Evolutionary conservation across 1,139 yeast genomes (phyloP), one percentile per base, ranked within the genome.

Genomic region (Yamadazyma taylorii): DNA sequence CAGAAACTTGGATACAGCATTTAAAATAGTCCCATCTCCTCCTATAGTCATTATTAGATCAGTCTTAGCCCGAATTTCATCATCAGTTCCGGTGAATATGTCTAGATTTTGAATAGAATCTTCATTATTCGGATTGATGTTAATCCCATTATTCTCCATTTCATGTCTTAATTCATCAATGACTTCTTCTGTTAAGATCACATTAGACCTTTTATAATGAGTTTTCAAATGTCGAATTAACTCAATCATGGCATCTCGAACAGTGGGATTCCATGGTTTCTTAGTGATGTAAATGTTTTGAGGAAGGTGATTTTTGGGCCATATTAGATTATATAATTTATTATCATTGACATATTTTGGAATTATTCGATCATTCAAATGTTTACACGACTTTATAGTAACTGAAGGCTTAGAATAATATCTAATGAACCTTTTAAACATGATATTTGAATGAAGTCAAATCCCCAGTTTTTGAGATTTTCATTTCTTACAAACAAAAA

Each of bases 11-110:
- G 78, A 70, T 2, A 76, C 81, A 0, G 90, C 92, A 42, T 85
- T 75, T 33, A 90, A 62, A 43, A 90, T 88, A 0, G 97, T 90
- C 9, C 97, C 98, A 58, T 90, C 98, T 10, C 98, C 98, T 8
- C 97, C 97, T 26, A 90, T 61, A 0, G 97, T 86, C 11, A 90
- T 88, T 30, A 90, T 63, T 33, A 89, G 60, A 54, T 90, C 97
- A 2, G 81, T 72, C 43, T 72, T 72, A 30, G 56, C 47, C 8
- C 79, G 74, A 21, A 89, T 79, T 5, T 80, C 84, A 8, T 66
- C 63, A 11, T 64, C 61, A 1, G 70, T 54, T 0, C 95, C 95
- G 0, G 92, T 79, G 54, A 69, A 83, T 6, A 51, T 33, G 16
- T 37, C 27, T 8, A 44, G 31, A 14, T 40, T 34, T 10, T 26